These are phyloP conservation scores for Hypoxylon fuscum DNA, from an alignment of 495 filamentous ascomycete species.

Conservation along the genomic window DNA sequence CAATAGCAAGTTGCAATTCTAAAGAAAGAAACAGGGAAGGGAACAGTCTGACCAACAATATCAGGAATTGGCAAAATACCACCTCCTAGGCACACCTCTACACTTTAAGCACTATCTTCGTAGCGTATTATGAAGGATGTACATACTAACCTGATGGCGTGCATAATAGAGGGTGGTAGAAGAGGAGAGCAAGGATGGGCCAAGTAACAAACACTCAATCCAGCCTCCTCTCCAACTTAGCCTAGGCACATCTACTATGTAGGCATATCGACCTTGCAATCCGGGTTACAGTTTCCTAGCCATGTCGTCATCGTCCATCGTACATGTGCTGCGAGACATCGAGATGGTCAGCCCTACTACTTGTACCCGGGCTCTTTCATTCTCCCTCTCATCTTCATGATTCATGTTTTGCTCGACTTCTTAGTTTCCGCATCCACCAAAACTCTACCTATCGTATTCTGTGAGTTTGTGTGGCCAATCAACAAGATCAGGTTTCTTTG, in stretches of 20 bases:
- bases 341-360: constrained; percentile 25
- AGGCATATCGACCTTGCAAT: constrained; percentile 10
- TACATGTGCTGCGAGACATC: constrained; percentile 11
- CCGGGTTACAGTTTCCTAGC: constrained; percentile 7
- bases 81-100: neutral
- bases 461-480: neutral
- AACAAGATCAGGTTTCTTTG: neutral
- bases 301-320: constrained; percentile 35
- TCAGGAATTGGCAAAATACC: constrained; percentile 18
- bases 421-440: constrained; percentile 19
- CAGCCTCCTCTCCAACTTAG: no score
- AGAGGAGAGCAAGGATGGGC: no score
- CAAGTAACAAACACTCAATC: no score
- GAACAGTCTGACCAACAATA: neutral
- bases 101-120: neutral
- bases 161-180: no score
- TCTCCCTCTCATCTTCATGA: constrained; percentile 11
- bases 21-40: constrained; percentile 19
- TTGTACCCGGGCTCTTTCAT: constrained; percentile 22
- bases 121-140: neutral
- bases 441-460: constrained; percentile 6
- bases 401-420: constrained; percentile 4
- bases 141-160: no score
- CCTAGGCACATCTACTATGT: neutral
- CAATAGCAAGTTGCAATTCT: constrained; percentile 14